Evolutionary conservation across 495 filamentous ascomycete species (phyloP).

Genomic region (Thozetella sp.): DNA sequence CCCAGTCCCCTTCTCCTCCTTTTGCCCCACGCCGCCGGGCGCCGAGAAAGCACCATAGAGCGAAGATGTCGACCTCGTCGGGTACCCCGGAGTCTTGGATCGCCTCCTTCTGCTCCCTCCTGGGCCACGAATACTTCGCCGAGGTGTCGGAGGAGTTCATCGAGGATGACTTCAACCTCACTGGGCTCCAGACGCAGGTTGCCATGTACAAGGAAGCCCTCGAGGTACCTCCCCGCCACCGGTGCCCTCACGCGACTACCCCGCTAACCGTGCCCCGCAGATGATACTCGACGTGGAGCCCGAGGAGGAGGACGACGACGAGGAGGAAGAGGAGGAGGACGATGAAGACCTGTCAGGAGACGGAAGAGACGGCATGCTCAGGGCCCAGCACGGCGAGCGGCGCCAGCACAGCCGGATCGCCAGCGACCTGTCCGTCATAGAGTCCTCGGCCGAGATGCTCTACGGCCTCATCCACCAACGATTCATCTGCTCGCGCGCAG

Average conservation of each 20-base stretch:
- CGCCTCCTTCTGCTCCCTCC: slow-evolving; percentile 89
- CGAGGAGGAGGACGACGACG: slow-evolving; percentile 86
- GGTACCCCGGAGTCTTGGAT: slow-evolving; percentile 95
- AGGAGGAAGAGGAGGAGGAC: slow-evolving; percentile 76
- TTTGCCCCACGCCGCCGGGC: background rate
- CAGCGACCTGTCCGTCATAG: slow-evolving; percentile 90
- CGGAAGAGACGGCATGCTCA: slow-evolving; percentile 49
- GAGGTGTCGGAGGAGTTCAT: slow-evolving; percentile 99
- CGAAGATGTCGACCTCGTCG: slow-evolving; percentile 69
- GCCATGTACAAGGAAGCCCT: slow-evolving; percentile 98
- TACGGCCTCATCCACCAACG: slow-evolving; percentile 98
- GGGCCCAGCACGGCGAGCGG: slow-evolving; percentile 59
- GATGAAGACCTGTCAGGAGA: slow-evolving; percentile 78
- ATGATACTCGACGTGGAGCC: slow-evolving; percentile 99
- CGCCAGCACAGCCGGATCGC: slow-evolving; percentile 85
- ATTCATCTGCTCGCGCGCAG: slow-evolving; percentile 95
- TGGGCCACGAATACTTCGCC: slow-evolving; percentile 98
- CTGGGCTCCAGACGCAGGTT: slow-evolving; percentile 90
- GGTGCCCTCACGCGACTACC: slow-evolving; percentile 15
- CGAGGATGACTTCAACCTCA: slow-evolving; percentile 99
- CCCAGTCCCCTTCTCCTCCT: slow-evolving; percentile 5
- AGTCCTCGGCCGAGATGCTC: slow-evolving; percentile 94
- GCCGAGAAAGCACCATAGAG: background rate
- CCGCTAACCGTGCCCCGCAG: slow-evolving; percentile 46
- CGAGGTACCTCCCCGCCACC: slow-evolving; percentile 35